phyloP scores from a whole-genome alignment of 441 rosid genomes.

The Codiaeum variegatum region DNA sequence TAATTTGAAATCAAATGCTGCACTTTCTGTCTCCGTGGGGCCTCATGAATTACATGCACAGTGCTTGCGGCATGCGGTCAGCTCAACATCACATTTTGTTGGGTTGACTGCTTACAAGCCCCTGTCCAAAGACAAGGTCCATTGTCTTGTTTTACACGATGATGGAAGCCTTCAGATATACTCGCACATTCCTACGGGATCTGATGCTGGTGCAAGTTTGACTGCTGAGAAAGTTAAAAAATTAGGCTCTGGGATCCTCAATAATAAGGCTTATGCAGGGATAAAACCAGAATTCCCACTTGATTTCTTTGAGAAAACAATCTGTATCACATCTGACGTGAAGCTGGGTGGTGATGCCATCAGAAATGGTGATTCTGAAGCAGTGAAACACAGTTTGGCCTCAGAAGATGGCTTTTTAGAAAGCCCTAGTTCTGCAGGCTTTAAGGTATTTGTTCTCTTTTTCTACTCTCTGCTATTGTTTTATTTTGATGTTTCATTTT shows the following conservation, averaged over 20 bases:
- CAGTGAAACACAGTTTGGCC: constrained; percentile 86
- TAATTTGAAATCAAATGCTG: constrained; percentile 70
- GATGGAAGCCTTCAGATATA: constrained; percentile 99
- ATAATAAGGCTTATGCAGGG: constrained; percentile 78
- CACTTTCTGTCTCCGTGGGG: constrained; percentile 68
- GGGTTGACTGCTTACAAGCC: constrained; percentile 97
- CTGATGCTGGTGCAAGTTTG: constrained; percentile 63
- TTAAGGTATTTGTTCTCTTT: constrained; percentile 59
- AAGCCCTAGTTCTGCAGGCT: constrained; percentile 86
- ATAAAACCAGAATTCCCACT: constrained; percentile 92
- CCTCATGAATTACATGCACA: constrained; percentile 71
- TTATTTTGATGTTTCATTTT: background rate
- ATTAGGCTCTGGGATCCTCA: constrained; percentile 88
- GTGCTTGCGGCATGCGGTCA: constrained; percentile 77
- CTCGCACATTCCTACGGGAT: constrained; percentile 65
- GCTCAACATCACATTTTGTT: constrained; percentile 86
- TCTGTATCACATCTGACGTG: constrained; percentile 93
- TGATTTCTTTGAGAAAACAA: constrained; percentile 98
- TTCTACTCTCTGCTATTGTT: background rate
- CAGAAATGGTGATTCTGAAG: constrained; percentile 94
- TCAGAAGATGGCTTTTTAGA: constrained; percentile 97
- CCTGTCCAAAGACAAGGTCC: constrained; percentile 87
- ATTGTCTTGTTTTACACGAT: constrained; percentile 96
- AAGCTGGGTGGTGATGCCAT: constrained; percentile 94
- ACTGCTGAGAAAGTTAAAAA: constrained; percentile 86